Evolutionary conservation across 2,329 filamentous ascomycete species (phyloP).

Genomic region (Fonsecaea pugnacius): DNA sequence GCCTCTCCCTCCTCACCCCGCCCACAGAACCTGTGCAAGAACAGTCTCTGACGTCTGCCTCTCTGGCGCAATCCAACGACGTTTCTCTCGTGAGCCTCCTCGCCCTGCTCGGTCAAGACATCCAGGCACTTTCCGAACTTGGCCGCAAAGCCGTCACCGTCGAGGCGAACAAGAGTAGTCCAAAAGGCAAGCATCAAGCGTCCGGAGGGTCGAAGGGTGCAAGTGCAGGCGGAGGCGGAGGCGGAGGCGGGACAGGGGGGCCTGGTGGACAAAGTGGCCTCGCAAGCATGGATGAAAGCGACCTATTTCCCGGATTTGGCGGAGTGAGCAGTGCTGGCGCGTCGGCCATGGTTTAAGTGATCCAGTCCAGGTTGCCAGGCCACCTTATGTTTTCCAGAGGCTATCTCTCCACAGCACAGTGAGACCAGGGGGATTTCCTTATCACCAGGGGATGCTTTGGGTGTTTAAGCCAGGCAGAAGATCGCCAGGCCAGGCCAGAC

Average conservation of each 20-base stretch:
- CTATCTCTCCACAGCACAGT: neutral
- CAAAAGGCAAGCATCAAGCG: slow-evolving; percentile 22
- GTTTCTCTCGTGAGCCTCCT: slow-evolving; percentile 78
- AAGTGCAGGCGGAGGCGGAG: slow-evolving; percentile 9
- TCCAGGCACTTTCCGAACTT: slow-evolving; percentile 71
- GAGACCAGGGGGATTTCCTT: neutral
- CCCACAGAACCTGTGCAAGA: slow-evolving; percentile 43
- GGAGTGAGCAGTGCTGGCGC: neutral
- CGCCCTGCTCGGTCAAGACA: slow-evolving; percentile 72
- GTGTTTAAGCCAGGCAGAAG: neutral
- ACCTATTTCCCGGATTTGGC: slow-evolving; percentile 26
- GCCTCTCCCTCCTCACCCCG: slow-evolving; percentile 80
- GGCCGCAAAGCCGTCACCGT: slow-evolving; percentile 73
- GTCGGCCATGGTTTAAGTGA: neutral
- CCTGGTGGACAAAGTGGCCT: slow-evolving; percentile 18
- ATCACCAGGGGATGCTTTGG: neutral
- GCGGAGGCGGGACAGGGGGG: slow-evolving; percentile 7
- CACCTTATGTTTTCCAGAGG: neutral
- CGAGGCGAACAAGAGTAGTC: slow-evolving; percentile 45
- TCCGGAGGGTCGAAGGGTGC: slow-evolving; percentile 10
- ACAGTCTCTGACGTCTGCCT: slow-evolving; percentile 68
- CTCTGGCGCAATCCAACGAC: slow-evolving; percentile 79
- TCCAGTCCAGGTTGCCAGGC: neutral
- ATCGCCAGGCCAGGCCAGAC: neutral
- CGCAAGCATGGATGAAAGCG: slow-evolving; percentile 28